phyloP scores from a whole-genome alignment of 2,329 filamentous ascomycete genomes.

The Arthrinium phaeospermum region DNA sequence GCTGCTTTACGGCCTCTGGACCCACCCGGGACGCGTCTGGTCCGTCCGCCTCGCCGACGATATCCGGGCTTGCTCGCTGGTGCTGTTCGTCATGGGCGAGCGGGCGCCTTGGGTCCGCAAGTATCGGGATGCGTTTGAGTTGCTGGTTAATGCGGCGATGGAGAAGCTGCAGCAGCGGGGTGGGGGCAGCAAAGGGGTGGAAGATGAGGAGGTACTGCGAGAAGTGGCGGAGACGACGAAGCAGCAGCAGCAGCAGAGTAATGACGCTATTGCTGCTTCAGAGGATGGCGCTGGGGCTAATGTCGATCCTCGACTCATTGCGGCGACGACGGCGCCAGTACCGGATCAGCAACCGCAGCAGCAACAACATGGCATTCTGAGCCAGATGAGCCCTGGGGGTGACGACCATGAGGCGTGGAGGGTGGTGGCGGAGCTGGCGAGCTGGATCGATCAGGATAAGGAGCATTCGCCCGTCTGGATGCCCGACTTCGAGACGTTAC shows the following conservation, averaged over 20 bases:
- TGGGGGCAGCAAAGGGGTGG: constrained; percentile 26
- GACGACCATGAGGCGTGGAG: constrained; percentile 32
- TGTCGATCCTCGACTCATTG: neutral
- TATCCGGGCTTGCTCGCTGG: constrained; percentile 53
- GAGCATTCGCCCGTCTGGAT: constrained; percentile 37
- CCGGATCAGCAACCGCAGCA: neutral
- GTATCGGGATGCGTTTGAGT: constrained; percentile 53
- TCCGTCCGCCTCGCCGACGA: constrained; percentile 55
- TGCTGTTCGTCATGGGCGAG: constrained; percentile 56
- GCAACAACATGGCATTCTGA: neutral
- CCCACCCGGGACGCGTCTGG: constrained; percentile 51
- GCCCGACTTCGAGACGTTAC: constrained; percentile 38
- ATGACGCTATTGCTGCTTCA: neutral
- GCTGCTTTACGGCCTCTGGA: constrained; percentile 46
- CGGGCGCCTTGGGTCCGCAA: constrained; percentile 53
- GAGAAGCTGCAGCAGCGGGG: constrained; percentile 47
- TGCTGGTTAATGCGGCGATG: constrained; percentile 53
- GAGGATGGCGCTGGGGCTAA: neutral
- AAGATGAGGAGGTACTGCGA: neutral
- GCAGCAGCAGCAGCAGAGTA: neutral
- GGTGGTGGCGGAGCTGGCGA: constrained; percentile 38
- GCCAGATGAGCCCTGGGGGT: constrained; percentile 6
- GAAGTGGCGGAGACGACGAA: neutral
- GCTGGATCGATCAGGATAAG: constrained; percentile 37
- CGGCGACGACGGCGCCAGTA: neutral